phyloP scores from a whole-genome alignment of 768 basidiomycete species.

The Cantharellus anzutake region DNA sequence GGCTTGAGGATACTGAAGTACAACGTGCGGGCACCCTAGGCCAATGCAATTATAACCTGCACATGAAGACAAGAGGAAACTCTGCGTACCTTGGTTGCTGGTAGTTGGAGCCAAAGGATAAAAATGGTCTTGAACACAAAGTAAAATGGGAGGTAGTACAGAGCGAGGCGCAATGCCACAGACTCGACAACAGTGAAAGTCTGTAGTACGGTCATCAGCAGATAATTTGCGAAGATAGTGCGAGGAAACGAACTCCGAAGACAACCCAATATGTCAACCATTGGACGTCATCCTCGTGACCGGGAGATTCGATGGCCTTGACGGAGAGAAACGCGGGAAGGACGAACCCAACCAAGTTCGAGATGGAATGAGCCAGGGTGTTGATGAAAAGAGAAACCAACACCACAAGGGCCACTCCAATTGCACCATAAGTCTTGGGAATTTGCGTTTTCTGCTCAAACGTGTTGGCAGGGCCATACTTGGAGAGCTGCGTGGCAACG shows the following conservation, averaged over 20 bases:
- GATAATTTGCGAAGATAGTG: not conserved
- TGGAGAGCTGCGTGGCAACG: constrained; percentile 23
- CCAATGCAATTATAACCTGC: not conserved
- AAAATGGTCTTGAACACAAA: constrained; percentile 82
- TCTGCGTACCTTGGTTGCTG: constrained; percentile 51
- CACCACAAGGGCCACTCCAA: constrained; percentile 50
- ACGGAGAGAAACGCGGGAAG: constrained; percentile 91
- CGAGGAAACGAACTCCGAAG: constrained; percentile 38
- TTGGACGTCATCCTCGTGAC: constrained; percentile 69
- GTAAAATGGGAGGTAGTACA: constrained; percentile 92
- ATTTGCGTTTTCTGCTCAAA: constrained; percentile 82
- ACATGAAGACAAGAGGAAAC: not conserved
- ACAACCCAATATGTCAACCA: constrained; percentile 98
- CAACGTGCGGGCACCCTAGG: constrained; percentile 67
- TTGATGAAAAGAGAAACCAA: constrained; percentile 69
- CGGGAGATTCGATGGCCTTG: constrained; percentile 81
- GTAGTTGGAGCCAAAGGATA: constrained; percentile 83
- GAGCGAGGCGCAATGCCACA: constrained; percentile 60
- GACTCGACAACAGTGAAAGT: constrained; percentile 78
- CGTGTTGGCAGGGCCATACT: constrained; percentile 69
- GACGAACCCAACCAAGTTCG: constrained; percentile 87
- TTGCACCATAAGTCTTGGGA: constrained; percentile 78
- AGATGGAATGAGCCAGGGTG: constrained; percentile 77
- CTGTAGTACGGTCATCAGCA: not conserved
- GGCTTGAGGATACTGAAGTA: constrained; percentile 69